Conservation (phyloP, 2,329 filamentous ascomycete genomes). For the Neodidymelliopsis sp. region DNA sequence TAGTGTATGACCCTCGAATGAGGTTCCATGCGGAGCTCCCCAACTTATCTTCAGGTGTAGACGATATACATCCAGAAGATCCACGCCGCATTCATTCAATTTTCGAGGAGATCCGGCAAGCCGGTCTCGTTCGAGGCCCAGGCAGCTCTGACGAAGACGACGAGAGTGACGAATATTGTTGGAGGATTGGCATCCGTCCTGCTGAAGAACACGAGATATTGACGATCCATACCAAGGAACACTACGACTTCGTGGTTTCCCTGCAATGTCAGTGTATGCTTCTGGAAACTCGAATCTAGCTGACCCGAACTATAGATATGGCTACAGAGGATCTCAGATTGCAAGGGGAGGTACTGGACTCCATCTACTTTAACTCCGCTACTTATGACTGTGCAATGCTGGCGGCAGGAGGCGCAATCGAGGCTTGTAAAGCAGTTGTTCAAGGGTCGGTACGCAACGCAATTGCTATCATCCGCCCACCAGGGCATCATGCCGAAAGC, state of each 20-base stretch:
- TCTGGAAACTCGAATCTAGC: conserved; percentile 8
- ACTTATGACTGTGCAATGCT: conserved; percentile 83
- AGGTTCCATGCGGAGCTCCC: conserved; percentile 84
- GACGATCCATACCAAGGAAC: conserved; percentile 76
- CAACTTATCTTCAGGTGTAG: conserved; percentile 53
- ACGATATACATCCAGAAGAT: conserved; percentile 91
- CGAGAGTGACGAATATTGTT: conserved; percentile 60
- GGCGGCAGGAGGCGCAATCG: conserved; percentile 91
- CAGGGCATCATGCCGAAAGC: conserved; percentile 92
- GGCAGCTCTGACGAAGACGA: conserved; percentile 60
- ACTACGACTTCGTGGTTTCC: conserved; percentile 79
- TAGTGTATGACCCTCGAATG: conserved; percentile 90
- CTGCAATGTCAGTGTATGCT: conserved; percentile 53
- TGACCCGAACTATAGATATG: conserved; percentile 45
- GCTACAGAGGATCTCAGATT: conserved; percentile 69
- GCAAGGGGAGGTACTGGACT: conserved; percentile 62
- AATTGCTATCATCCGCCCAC: conserved; percentile 92
- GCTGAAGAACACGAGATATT: conserved; percentile 83
- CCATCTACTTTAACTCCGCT: conserved; percentile 71
- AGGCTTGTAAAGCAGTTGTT: conserved; percentile 92
- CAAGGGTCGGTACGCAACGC: conserved; percentile 87
- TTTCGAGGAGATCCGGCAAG: conserved; percentile 84
- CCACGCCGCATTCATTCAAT: conserved; percentile 92
- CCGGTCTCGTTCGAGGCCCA: conserved; percentile 74
- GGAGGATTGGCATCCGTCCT: conserved; percentile 77